phyloP scores from a whole-genome alignment of 2,329 filamentous ascomycete genomes.

The Aspergillus tubingensis region DNA sequence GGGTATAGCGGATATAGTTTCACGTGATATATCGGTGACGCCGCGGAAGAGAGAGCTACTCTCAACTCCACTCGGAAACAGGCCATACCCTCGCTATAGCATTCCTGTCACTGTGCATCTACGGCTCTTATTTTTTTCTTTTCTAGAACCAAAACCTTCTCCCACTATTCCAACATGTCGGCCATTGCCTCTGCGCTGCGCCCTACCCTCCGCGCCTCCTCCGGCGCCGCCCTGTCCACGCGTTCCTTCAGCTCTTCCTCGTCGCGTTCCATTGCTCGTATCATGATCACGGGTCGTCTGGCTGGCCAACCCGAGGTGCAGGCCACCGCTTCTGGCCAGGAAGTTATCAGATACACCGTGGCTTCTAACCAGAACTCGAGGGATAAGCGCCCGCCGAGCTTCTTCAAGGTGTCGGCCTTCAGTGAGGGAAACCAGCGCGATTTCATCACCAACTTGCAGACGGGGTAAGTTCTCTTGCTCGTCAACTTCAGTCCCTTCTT shows the following conservation, averaged over 20 bases:
- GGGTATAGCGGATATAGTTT: background rate
- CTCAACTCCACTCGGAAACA: background rate
- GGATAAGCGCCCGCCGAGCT: slow-evolving; percentile 77
- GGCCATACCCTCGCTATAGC: background rate
- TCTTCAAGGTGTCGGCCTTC: slow-evolving; percentile 81
- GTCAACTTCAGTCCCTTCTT: background rate
- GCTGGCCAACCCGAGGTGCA: slow-evolving; percentile 75
- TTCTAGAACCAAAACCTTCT: background rate
- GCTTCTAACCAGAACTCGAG: slow-evolving; percentile 66
- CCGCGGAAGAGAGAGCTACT: background rate
- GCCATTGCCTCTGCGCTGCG: slow-evolving; percentile 57
- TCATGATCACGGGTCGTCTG: slow-evolving; percentile 85
- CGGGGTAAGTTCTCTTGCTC: slow-evolving; percentile 67
- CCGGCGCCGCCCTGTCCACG: slow-evolving; percentile 42
- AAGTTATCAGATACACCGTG: slow-evolving; percentile 76
- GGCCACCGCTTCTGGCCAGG: slow-evolving; percentile 68
- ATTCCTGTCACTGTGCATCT: background rate
- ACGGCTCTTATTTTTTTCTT: background rate
- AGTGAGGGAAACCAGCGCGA: slow-evolving; percentile 69
- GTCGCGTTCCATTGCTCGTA: slow-evolving; percentile 67
- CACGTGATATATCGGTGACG: background rate
- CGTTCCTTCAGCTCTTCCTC: slow-evolving; percentile 75
- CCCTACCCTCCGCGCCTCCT: slow-evolving; percentile 51
- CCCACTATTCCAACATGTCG: slow-evolving; percentile 28
- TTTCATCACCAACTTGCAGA: slow-evolving; percentile 70